Evolutionary conservation across 176 grass and related monocot genomes (phyloP).

Genomic region (Aegilops longissima): DNA sequence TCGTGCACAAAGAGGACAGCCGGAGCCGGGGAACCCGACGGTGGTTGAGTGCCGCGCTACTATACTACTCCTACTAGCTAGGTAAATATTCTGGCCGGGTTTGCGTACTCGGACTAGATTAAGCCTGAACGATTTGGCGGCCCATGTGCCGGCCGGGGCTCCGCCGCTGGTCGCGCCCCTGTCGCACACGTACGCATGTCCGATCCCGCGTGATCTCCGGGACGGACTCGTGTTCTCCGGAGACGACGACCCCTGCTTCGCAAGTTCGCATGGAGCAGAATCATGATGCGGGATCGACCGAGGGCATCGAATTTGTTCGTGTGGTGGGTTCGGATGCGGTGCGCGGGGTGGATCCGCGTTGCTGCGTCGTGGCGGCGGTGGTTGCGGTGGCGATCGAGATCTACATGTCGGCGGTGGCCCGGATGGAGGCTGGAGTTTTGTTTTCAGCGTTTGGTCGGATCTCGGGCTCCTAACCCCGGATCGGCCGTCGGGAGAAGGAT

Average conservation of each 20-base stretch:
- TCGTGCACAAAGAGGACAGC: background rate
- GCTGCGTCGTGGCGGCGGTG: background rate
- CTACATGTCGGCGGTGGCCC: background rate
- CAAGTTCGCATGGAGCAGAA: background rate
- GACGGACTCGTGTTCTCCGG: background rate
- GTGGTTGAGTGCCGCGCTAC: background rate
- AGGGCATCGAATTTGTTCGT: background rate
- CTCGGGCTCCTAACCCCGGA: background rate
- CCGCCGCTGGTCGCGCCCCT: background rate
- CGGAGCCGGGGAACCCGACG: slow-evolving; percentile 26
- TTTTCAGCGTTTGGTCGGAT: background rate
- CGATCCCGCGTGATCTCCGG: slow-evolving; percentile 21
- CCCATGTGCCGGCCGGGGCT: background rate
- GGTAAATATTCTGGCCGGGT: background rate
- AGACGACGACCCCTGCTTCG: background rate
- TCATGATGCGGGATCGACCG: background rate
- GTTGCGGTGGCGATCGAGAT: background rate
- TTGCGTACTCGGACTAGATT: background rate
- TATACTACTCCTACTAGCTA: background rate
- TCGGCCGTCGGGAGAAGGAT: background rate
- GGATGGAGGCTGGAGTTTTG: background rate
- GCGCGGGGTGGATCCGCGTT: background rate
- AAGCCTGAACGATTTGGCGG: slow-evolving; percentile 5
- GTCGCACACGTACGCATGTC: too few relatives aligned
- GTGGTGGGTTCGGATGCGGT: background rate